These are phyloP conservation scores for Candida nonsorbophila DNA, from an alignment of 805 yeast genomes.

Conservation along the genomic window DNA sequence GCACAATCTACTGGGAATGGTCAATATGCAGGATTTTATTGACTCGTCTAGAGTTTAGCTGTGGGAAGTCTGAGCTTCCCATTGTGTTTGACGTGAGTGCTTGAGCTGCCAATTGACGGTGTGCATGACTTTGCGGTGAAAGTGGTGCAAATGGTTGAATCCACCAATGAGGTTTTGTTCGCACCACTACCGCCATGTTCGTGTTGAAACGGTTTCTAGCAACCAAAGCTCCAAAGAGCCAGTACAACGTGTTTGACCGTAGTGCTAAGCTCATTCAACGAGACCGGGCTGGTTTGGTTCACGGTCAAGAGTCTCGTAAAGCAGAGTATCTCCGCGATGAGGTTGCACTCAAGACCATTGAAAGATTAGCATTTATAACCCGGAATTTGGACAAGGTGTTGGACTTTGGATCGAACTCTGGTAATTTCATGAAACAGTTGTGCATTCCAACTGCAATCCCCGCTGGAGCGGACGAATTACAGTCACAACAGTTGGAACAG, in stretches of 20 bases:
- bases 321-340: conserved; percentile 75
- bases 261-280: conserved; percentile 57
- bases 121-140: too few species aligned
- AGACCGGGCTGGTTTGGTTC: conserved; percentile 41
- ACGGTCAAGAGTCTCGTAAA: conserved; percentile 41
- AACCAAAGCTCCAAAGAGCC: conserved; percentile 19
- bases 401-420: conserved; percentile 73
- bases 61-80: too few species aligned
- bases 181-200: not conserved
- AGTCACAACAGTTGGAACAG: conserved; percentile 33
- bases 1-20: too few species aligned
- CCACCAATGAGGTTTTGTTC: not conserved
- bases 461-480: conserved; percentile 26
- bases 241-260: conserved; percentile 53
- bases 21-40: too few species aligned
- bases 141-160: not conserved
- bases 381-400: conserved; percentile 55
- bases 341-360: conserved; percentile 66
- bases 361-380: conserved; percentile 68
- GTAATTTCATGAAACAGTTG: conserved; percentile 47
- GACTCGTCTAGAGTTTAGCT: too few species aligned
- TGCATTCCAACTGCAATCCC: conserved; percentile 21
- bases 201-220: conserved; percentile 17
- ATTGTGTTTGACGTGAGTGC: too few species aligned
- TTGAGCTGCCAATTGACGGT: too few species aligned